Evolutionary conservation across 2,329 filamentous ascomycete species (phyloP).

Genomic region (Exophiala viscosa): DNA sequence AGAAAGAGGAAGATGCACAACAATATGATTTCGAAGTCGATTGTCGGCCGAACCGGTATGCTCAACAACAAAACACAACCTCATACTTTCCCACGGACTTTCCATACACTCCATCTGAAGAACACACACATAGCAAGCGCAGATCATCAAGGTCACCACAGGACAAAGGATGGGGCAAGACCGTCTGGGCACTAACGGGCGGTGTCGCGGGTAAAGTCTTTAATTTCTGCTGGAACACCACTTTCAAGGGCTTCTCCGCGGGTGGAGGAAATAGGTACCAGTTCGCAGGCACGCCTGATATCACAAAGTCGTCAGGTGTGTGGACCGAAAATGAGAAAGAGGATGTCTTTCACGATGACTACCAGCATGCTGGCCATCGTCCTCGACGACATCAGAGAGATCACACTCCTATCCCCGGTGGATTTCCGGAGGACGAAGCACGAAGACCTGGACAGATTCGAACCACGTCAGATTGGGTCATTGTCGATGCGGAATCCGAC

Average conservation of each 20-base stretch:
- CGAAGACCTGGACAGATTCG: slow-evolving; percentile 25
- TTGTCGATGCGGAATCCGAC: slow-evolving; percentile 46
- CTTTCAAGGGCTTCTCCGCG: slow-evolving; percentile 81
- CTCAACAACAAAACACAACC: slow-evolving; percentile 30
- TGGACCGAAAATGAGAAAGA: slow-evolving; percentile 34
- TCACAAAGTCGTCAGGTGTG: slow-evolving; percentile 25
- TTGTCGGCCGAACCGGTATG: slow-evolving; percentile 43
- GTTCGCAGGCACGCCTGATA: slow-evolving; percentile 37
- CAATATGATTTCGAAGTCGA: slow-evolving; percentile 35
- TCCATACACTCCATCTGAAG: slow-evolving; percentile 14
- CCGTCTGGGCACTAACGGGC: slow-evolving; percentile 42
- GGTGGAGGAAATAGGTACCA: slow-evolving; percentile 73
- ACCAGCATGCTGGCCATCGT: not conserved
- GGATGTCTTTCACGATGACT: slow-evolving; percentile 26
- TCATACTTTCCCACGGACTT: slow-evolving; percentile 20
- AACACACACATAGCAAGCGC: not conserved
- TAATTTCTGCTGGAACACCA: slow-evolving; percentile 70
- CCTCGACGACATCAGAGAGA: slow-evolving; percentile 18
- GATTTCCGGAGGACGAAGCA: slow-evolving; percentile 46
- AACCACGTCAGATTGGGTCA: slow-evolving; percentile 61
- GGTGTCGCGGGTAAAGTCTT: slow-evolving; percentile 66
- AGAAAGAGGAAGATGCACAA: slow-evolving; percentile 25
- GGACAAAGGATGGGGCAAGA: slow-evolving; percentile 37
- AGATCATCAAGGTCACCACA: slow-evolving; percentile 12
- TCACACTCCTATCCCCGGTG: slow-evolving; percentile 51